Conservation (phyloP, 2,329 filamentous ascomycete species). For the Diaporthe citrichinensis region DNA sequence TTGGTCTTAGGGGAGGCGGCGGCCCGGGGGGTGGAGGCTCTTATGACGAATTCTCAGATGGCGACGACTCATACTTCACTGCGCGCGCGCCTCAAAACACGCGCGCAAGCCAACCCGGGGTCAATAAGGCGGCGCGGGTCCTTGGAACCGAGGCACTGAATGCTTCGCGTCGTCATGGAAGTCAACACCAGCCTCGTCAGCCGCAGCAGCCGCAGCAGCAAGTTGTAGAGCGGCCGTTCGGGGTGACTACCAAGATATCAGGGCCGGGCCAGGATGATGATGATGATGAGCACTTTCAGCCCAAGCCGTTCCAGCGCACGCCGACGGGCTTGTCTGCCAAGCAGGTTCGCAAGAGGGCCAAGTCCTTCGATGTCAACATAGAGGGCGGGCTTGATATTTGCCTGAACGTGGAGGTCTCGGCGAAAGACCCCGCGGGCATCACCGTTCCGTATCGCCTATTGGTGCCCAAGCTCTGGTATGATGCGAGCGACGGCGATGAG, state of each 20-base stretch:
- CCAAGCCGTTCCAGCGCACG: constrained; percentile 73
- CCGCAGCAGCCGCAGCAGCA: constrained; percentile 4
- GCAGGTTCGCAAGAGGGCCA: constrained; percentile 65
- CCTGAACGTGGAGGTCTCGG: constrained; percentile 90
- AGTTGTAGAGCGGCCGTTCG: background rate
- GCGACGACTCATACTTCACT: constrained; percentile 72
- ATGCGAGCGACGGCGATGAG: constrained; percentile 50
- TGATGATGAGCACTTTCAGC: constrained; percentile 41
- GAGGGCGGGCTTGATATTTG: constrained; percentile 88
- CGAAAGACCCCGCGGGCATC: constrained; percentile 87
- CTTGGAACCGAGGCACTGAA: constrained; percentile 36
- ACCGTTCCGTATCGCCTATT: constrained; percentile 90
- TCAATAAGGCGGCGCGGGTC: constrained; percentile 38
- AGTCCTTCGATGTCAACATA: constrained; percentile 77
- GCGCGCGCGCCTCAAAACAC: constrained; percentile 51
- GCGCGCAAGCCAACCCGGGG: constrained; percentile 40
- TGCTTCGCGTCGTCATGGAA: constrained; percentile 35
- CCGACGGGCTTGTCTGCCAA: constrained; percentile 78
- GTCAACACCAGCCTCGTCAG: constrained; percentile 7
- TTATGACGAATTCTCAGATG: constrained; percentile 65
- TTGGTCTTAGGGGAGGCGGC: constrained; percentile 52
- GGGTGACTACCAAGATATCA: constrained; percentile 26
- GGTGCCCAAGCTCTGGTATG: constrained; percentile 81
- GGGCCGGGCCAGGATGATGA: constrained; percentile 40
- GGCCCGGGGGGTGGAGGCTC: constrained; percentile 56